phyloP scores from a whole-genome alignment of 345 rosid genomes.

The Hypericum perforatum region DNA sequence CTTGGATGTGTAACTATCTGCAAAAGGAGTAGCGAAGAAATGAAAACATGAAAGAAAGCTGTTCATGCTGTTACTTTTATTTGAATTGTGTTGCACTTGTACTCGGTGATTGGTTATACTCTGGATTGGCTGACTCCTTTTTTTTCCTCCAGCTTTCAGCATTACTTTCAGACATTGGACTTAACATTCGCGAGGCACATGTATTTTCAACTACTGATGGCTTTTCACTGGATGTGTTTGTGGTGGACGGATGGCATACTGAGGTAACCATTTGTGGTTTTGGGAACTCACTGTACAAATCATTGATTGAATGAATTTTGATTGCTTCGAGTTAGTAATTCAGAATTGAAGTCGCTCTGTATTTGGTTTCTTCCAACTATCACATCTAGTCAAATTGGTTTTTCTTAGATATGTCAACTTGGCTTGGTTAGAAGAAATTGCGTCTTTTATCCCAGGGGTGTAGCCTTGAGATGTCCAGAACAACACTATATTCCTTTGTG shows the following conservation, averaged over 20 bases:
- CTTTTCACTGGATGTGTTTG: conserved; percentile 73
- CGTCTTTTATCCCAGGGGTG: conserved; percentile 16
- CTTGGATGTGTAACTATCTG: too few relatives aligned
- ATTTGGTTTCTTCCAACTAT: too few relatives aligned
- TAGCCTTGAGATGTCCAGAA: conserved; percentile 38
- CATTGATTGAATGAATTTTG: too few relatives aligned
- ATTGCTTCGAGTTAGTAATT: too few relatives aligned
- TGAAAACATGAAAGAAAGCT: too few relatives aligned
- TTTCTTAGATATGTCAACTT: conserved; percentile 2
- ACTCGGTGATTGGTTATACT: conserved; percentile 17
- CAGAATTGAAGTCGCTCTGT: too few relatives aligned
- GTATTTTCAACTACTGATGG: conserved; percentile 73
- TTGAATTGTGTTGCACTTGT: too few relatives aligned
- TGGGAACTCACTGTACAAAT: too few relatives aligned
- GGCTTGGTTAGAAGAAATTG: conserved; percentile 3
- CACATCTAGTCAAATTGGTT: too few relatives aligned
- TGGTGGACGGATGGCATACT: conserved; percentile 51
- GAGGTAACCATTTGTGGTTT: conserved; percentile 28
- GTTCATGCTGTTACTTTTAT: too few relatives aligned
- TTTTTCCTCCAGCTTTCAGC: conserved; percentile 59
- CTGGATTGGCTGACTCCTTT: background rate
- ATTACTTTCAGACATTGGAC: conserved; percentile 70
- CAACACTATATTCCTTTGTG: conserved; percentile 48
- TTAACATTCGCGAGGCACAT: conserved; percentile 78
- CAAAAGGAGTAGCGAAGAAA: too few relatives aligned